A percentile compares a stretch with the other conserved stretches of the same genome.
phyloP scores from a whole-genome alignment of 164 flowering plant genomes.

The Umbellularia californica region DNA sequence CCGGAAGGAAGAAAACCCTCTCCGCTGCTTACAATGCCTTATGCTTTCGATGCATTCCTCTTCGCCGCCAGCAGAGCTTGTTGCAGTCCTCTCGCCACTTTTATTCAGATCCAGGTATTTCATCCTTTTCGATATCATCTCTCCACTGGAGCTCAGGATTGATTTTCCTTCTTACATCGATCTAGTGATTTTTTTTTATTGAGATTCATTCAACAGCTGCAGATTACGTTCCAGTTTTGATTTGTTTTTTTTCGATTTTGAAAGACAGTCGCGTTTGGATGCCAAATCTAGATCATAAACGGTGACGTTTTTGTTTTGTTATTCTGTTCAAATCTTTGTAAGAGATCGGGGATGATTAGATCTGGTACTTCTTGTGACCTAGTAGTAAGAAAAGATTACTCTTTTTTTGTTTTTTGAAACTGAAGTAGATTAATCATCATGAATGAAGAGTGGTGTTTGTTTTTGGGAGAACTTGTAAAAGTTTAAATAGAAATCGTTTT shows the following conservation, averaged over 20 bases:
- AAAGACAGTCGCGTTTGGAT: not conserved
- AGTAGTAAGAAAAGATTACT: not conserved
- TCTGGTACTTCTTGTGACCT: not conserved
- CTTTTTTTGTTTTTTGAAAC: too few relatives aligned
- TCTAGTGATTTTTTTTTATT: not conserved
- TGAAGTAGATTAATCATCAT: too few relatives aligned
- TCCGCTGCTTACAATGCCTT: not conserved
- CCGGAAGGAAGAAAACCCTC: not conserved
- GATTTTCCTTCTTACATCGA: too few relatives aligned
- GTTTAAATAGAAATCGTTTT: not conserved
- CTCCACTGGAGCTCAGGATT: not conserved
- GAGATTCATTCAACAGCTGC: not conserved
- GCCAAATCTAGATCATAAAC: not conserved
- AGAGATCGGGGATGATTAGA: not conserved
- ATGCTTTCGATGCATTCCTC: slow-evolving; percentile 45
- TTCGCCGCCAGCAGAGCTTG: slow-evolving; percentile 61
- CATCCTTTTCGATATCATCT: not conserved
- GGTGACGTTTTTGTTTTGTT: not conserved
- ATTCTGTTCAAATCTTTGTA: not conserved
- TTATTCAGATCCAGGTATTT: slow-evolving; percentile 90
- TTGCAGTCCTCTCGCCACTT: slow-evolving; percentile 57
- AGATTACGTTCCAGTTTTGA: not conserved
- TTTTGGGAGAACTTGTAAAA: not conserved
- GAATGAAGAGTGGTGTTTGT: not conserved
- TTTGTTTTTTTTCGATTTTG: too few relatives aligned